These are phyloP conservation scores for Dendrobium huoshanense DNA, from an alignment of 106 monocot genomes.

Conservation along the genomic window DNA sequence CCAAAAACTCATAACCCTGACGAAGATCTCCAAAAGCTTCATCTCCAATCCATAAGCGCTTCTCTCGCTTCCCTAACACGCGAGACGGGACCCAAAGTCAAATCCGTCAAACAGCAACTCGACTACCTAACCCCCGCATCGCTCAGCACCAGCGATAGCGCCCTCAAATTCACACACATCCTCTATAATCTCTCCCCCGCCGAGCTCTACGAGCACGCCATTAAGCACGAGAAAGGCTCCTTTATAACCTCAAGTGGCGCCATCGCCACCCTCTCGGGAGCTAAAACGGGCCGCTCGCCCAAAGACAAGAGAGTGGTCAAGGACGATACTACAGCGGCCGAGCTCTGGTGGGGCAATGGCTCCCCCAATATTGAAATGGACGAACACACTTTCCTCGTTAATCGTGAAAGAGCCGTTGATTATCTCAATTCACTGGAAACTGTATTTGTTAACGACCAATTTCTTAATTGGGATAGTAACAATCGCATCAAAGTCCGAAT, in stretches of 20 bases:
- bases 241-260: constrained; percentile 82
- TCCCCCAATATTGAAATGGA: constrained; percentile 99
- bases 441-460: constrained; percentile 98
- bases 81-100: constrained; percentile 82
- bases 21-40: constrained; percentile 75
- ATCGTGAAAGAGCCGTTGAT: constrained; percentile 96
- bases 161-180: constrained; percentile 95
- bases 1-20: constrained; percentile 63
- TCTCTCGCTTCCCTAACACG: constrained; percentile 86
- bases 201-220: constrained; percentile 95
- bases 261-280: constrained; percentile 83
- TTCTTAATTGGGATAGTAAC: constrained; percentile 96
- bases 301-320: constrained; percentile 85
- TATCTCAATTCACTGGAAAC: constrained; percentile 95
- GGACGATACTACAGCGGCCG: constrained; percentile 65
- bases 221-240: constrained; percentile 84
- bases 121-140: constrained; percentile 31
- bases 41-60: constrained; percentile 99
- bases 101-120: constrained; percentile 53
- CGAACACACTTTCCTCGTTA: constrained; percentile 88
- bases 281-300: constrained; percentile 89
- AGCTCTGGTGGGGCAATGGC: constrained; percentile 99
- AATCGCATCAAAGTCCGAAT: constrained; percentile 89
- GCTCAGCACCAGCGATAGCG: constrained; percentile 76
- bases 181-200: constrained; percentile 97